These are phyloP conservation scores for Rhexocercosporidium sp. DNA, from an alignment of 2,329 filamentous ascomycete genomes.

Conservation along the genomic window DNA sequence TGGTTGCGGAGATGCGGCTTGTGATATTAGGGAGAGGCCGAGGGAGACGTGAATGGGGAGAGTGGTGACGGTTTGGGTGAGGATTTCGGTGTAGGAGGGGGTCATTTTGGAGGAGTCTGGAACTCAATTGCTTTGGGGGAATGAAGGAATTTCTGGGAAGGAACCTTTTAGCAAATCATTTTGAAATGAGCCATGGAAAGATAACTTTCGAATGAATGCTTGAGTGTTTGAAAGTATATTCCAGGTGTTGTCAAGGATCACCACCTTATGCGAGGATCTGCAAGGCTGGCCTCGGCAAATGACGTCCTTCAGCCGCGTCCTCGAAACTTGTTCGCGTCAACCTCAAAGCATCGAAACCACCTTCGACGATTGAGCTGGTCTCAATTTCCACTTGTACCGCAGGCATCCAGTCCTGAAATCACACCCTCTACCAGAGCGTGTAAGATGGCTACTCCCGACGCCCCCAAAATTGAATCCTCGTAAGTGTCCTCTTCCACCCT, in stretches of 20 bases:
- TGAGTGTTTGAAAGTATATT: not conserved
- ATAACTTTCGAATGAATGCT: not conserved
- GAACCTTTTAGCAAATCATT: no score
- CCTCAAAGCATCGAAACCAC: not conserved
- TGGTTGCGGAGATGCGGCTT: not conserved
- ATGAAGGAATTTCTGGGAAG: not conserved
- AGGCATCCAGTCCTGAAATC: not conserved
- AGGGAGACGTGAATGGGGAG: conserved; percentile 11
- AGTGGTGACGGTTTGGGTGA: not conserved
- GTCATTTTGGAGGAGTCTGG: not conserved
- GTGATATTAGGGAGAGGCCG: not conserved
- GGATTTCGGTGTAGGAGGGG: not conserved
- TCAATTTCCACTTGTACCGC: conserved; percentile 5
- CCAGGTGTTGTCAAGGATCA: not conserved
- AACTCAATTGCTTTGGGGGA: not conserved
- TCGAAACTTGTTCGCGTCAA: conserved; percentile 18
- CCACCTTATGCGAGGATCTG: not conserved
- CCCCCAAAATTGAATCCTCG: conserved; percentile 47
- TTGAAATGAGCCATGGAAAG: no score
- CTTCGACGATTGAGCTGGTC: conserved; percentile 21
- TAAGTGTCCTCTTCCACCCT: conserved; percentile 37
- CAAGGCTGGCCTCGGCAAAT: conserved; percentile 24
- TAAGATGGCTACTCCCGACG: conserved; percentile 30
- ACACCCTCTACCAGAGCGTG: not conserved
- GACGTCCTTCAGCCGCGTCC: conserved; percentile 26